These are phyloP conservation scores for Hypoxylon sp. DNA, from an alignment of 2,329 filamentous ascomycete species.

Conservation along the genomic window DNA sequence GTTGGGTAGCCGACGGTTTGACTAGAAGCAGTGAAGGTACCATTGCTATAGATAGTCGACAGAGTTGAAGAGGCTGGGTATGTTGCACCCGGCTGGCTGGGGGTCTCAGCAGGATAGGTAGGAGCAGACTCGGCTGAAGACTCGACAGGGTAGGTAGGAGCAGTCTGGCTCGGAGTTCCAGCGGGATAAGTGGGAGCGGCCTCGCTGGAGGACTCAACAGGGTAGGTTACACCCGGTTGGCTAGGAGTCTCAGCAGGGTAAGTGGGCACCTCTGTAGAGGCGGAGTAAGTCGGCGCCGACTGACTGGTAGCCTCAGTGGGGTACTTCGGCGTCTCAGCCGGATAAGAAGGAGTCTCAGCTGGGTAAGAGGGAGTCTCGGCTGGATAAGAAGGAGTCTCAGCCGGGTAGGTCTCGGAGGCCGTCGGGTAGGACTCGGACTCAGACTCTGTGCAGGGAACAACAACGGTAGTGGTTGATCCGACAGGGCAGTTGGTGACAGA, in stretches of 20 bases:
- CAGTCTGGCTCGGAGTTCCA: conserved; percentile 21
- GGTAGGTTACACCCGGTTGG: conserved; percentile 13
- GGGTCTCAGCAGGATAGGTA: conserved; percentile 29
- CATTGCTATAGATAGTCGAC: conserved; percentile 52
- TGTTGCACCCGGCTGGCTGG: conserved; percentile 18
- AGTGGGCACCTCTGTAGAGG: conserved; percentile 7
- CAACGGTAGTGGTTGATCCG: conserved; percentile 43
- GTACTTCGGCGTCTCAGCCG: conserved; percentile 22
- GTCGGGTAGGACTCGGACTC: conserved; percentile 32
- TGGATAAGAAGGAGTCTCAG: conserved; percentile 13
- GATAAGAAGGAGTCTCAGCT: conserved; percentile 28
- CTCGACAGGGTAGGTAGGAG: conserved; percentile 20
- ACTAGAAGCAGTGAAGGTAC: conserved; percentile 74
- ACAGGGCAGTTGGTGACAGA: conserved; percentile 42
- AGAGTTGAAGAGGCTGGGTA: conserved; percentile 25
- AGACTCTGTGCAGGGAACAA: conserved; percentile 34
- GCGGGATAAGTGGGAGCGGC: conserved; percentile 16
- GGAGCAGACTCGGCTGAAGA: conserved; percentile 13
- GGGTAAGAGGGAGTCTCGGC: conserved; percentile 16
- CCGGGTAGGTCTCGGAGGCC: conserved; percentile 10
- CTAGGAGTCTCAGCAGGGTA: conserved; percentile 30
- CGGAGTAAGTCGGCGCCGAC: background rate
- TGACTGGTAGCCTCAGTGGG: conserved; percentile 14
- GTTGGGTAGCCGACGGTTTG: conserved; percentile 37
- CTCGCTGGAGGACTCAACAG: conserved; percentile 11